phyloP scores from a whole-genome alignment of 2,329 filamentous ascomycete genomes.

The Lasiodiplodia hormozganensis region DNA sequence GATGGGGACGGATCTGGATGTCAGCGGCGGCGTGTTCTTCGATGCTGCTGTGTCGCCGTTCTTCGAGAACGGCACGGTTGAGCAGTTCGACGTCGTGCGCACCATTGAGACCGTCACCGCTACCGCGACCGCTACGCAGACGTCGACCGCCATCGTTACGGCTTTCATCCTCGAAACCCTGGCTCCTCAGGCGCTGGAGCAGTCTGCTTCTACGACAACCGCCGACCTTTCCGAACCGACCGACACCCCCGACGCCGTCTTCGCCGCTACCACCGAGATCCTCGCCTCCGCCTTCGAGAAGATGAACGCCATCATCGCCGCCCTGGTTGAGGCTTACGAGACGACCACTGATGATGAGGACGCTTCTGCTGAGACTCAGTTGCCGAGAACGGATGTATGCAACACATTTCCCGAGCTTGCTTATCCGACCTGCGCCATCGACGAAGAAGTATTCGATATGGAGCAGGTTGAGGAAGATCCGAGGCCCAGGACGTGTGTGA shows the following conservation, averaged over 20 bases:
- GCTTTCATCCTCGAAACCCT: conserved; percentile 7
- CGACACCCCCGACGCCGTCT: not conserved
- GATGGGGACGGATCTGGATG: not conserved
- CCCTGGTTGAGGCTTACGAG: not conserved
- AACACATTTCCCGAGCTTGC: too few relatives aligned
- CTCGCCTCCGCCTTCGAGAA: conserved; percentile 6
- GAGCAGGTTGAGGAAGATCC: not conserved
- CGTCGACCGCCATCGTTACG: not conserved
- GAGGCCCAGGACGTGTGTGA: not conserved
- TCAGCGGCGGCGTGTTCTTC: not conserved
- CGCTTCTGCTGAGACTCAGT: not conserved
- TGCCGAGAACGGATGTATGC: not conserved
- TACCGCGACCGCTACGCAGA: not conserved
- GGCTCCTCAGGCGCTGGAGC: not conserved
- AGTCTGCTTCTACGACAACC: not conserved
- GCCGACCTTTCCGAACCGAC: not conserved
- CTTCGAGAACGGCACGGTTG: not conserved
- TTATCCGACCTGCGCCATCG: too few relatives aligned
- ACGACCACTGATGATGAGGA: not conserved
- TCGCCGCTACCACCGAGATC: not conserved
- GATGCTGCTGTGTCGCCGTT: not conserved
- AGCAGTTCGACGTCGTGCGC: conserved; percentile 40
- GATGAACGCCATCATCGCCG: conserved; percentile 2
- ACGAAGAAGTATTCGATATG: not conserved
- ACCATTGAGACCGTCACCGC: not conserved